phyloP scores from a whole-genome alignment of 768 basidiomycete genomes.

The Boletellus sp. region DNA sequence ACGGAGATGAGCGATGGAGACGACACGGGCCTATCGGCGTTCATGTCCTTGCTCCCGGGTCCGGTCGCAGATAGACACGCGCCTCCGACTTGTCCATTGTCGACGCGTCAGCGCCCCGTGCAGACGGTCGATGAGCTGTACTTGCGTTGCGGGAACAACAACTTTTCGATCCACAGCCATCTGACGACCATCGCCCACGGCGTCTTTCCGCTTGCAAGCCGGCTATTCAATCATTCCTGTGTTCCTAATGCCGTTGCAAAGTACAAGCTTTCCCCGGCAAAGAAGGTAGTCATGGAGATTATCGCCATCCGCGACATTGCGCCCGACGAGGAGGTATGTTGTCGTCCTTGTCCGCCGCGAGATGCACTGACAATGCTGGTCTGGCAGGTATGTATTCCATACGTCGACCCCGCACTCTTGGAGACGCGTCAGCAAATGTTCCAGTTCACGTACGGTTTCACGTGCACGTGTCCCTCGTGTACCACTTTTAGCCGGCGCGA shows the following conservation, averaged over 20 bases:
- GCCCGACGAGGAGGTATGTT: conserved; percentile 60
- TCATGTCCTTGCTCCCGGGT: conserved; percentile 46
- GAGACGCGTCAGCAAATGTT: conserved; percentile 59
- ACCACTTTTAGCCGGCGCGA: conserved; percentile 37
- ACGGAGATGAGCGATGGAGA: conserved; percentile 10
- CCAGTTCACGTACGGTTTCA: conserved; percentile 62
- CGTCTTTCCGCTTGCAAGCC: conserved; percentile 71
- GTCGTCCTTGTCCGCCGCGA: too few species aligned
- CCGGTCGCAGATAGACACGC: conserved; percentile 24
- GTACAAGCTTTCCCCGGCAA: conserved; percentile 42
- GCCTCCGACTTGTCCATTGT: conserved; percentile 34
- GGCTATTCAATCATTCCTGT: conserved; percentile 84
- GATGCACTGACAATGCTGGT: too few species aligned
- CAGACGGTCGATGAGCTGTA: conserved; percentile 35
- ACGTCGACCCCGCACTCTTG: conserved; percentile 72
- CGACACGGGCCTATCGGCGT: conserved; percentile 30
- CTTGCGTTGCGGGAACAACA: conserved; percentile 73
- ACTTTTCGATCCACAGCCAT: conserved; percentile 75
- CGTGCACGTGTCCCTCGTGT: conserved; percentile 61
- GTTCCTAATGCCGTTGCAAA: conserved; percentile 66
- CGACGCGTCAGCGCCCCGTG: conserved; percentile 25
- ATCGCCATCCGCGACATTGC: conserved; percentile 57
- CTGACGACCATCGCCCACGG: conserved; percentile 68
- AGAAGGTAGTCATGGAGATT: conserved; percentile 55
- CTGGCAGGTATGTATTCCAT: conserved; percentile 67